Evolutionary conservation across 805 yeast genomes (phyloP).

Genomic region (Hanseniaspora taiwanica): DNA sequence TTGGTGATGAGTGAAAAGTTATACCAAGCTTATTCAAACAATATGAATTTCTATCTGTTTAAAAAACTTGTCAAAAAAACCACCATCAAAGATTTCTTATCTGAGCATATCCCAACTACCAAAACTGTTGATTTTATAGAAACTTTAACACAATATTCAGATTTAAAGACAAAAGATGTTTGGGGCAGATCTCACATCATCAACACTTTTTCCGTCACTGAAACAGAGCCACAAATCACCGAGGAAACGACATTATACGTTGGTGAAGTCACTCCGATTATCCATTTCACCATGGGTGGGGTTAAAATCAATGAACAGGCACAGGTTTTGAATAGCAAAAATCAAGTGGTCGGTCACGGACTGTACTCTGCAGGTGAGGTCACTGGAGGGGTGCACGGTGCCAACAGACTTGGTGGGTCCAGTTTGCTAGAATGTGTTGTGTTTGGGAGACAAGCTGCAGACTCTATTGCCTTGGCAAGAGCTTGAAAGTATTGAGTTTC

Average conservation of each 20-base stretch:
- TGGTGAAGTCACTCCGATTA: slow-evolving; percentile 46
- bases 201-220: slow-evolving; percentile 15
- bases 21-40: slow-evolving; percentile 32
- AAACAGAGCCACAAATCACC: too few relatives aligned
- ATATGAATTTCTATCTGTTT: slow-evolving; percentile 38
- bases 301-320: slow-evolving; percentile 38
- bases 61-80: slow-evolving; percentile 24
- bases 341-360: slow-evolving; percentile 27
- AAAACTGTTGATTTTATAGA: too few relatives aligned
- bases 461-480: slow-evolving; percentile 14
- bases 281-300: slow-evolving; percentile 62
- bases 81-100: slow-evolving; percentile 21
- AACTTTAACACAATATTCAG: too few relatives aligned
- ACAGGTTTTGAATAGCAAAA: slow-evolving; percentile 25
- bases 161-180: too few relatives aligned
- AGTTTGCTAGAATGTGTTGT: slow-evolving; percentile 48
- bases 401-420: slow-evolving; percentile 46
- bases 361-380: slow-evolving; percentile 55
- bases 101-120: slow-evolving; percentile 11
- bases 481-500: not conserved
- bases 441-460: slow-evolving; percentile 41
- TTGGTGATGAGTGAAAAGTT: slow-evolving; percentile 31
- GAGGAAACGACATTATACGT: too few relatives aligned
- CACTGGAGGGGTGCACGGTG: slow-evolving; percentile 59
- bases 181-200: slow-evolving; percentile 22